Percentiles rank a stretch among this genome's conserved stretches.
Conservation (phyloP, 2,329 filamentous ascomycete species). For the Basipetospora chlamydospora region DNA sequence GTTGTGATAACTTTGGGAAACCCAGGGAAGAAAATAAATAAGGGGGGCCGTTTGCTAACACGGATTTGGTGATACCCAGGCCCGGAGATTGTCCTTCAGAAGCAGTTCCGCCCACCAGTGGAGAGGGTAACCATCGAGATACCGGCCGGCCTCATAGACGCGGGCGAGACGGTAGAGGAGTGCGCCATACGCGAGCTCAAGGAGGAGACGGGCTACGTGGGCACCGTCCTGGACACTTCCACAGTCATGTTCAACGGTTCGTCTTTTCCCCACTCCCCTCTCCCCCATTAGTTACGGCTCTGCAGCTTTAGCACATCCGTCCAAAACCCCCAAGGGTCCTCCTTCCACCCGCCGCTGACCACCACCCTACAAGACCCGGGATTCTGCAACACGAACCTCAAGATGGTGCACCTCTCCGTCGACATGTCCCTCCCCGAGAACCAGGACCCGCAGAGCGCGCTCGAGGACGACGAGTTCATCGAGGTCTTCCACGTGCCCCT, state of each 20-base stretch:
- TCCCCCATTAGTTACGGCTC: neutral
- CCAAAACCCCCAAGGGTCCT: too few relatives aligned
- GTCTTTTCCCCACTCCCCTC: slow-evolving; percentile 2
- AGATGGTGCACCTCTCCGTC: slow-evolving; percentile 58
- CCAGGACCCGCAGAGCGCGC: slow-evolving; percentile 49
- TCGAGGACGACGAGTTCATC: slow-evolving; percentile 74
- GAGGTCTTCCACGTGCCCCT: slow-evolving; percentile 61
- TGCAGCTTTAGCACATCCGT: too few relatives aligned
- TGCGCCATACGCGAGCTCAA: slow-evolving; percentile 49
- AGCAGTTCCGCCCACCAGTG: slow-evolving; percentile 51
- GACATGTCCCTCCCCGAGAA: slow-evolving; percentile 58
- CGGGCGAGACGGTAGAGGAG: slow-evolving; percentile 44
- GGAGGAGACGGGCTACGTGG: slow-evolving; percentile 54
- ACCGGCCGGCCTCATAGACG: slow-evolving; percentile 49
- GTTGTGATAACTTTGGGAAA: too few relatives aligned
- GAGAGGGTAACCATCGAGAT: slow-evolving; percentile 47
- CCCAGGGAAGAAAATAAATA: too few relatives aligned
- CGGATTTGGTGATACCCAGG: too few relatives aligned
- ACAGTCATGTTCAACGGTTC: slow-evolving; percentile 50
- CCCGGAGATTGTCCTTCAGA: slow-evolving; percentile 47
- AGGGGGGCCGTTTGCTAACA: too few relatives aligned
- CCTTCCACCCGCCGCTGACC: neutral
- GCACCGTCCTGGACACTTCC: slow-evolving; percentile 30
- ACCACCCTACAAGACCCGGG: slow-evolving; percentile 31
- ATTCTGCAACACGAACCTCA: slow-evolving; percentile 52